phyloP scores from a whole-genome alignment of 179 eudicot species.

The Spinacia oleracea region DNA sequence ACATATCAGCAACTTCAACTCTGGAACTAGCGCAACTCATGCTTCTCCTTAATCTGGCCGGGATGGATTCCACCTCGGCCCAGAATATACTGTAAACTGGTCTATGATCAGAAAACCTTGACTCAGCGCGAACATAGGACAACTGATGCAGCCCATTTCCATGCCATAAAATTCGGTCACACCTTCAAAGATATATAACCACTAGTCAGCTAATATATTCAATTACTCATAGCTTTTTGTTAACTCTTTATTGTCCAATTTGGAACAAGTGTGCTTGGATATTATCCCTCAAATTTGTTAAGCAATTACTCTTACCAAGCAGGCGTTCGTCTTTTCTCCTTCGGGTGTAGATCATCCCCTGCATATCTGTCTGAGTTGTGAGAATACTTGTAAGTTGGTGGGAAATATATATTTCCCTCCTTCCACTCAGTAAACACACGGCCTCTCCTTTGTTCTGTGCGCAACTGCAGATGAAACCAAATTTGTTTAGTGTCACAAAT shows the following conservation, averaged over 20 bases:
- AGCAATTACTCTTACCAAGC: constrained; percentile 57
- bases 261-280: background rate
- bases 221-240: background rate
- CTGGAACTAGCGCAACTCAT: constrained; percentile 65
- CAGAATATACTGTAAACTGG: constrained; percentile 78
- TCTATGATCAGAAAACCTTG: constrained; percentile 90
- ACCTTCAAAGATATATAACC: constrained; percentile 43
- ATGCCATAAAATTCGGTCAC: constrained; percentile 89
- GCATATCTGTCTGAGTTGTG: constrained; percentile 86
- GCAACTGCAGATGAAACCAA: constrained; percentile 47
- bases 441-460: constrained; percentile 69
- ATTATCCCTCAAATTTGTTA: background rate
- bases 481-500: background rate
- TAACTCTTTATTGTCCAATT: background rate
- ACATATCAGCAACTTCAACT: constrained; percentile 75
- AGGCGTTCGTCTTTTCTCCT: constrained; percentile 77
- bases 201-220: constrained; percentile 12
- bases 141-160: constrained; percentile 79
- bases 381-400: constrained; percentile 92
- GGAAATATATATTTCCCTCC: constrained; percentile 86
- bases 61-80: constrained; percentile 79
- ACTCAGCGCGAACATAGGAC: constrained; percentile 88
- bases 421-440: constrained; percentile 80
- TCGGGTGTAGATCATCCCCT: constrained; percentile 73
- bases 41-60: constrained; percentile 54